phyloP scores from a whole-genome alignment of 495 filamentous ascomycete species.

The Aspergillus carlsbadensis region DNA sequence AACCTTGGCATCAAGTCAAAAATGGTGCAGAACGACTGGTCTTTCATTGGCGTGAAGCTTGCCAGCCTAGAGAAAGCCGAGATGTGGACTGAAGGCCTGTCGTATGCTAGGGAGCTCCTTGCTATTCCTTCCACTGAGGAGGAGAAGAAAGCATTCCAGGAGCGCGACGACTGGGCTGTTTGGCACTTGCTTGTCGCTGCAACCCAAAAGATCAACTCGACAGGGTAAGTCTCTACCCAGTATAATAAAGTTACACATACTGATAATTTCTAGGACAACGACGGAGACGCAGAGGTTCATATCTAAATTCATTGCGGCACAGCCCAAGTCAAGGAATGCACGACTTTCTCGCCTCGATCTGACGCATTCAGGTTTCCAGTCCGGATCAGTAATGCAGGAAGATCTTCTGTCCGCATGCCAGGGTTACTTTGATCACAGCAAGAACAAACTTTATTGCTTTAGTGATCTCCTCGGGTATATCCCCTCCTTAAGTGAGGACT shows the following conservation, averaged over 20 bases:
- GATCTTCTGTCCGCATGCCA: constrained; percentile 42
- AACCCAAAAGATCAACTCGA: constrained; percentile 26
- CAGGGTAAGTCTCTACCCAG: constrained; percentile 29
- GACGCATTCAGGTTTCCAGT: constrained; percentile 23
- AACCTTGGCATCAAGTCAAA: constrained; percentile 51
- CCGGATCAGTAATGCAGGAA: constrained; percentile 30
- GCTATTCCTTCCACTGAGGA: constrained; percentile 32
- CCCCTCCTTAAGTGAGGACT: constrained; percentile 34
- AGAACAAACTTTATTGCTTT: constrained; percentile 54
- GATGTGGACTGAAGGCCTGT: constrained; percentile 47
- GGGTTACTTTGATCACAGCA: constrained; percentile 49
- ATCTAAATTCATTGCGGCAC: constrained; percentile 33
- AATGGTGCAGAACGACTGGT: constrained; percentile 52
- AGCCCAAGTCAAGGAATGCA: constrained; percentile 49
- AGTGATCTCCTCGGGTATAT: constrained; percentile 51
- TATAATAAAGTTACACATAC: no score
- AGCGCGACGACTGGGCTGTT: constrained; percentile 57
- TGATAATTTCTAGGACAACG: constrained; percentile 25
- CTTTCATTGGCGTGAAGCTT: constrained; percentile 47
- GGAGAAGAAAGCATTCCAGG: constrained; percentile 35
- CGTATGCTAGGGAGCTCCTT: constrained; percentile 42
- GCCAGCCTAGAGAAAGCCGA: constrained; percentile 40
- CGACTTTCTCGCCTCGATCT: constrained; percentile 41
- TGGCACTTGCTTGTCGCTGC: constrained; percentile 48
- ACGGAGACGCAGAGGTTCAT: constrained; percentile 31